A percentile compares a stretch with the other conserved stretches of the same genome.
These are phyloP conservation scores for Agrocybe pediades DNA, from an alignment of 768 basidiomycete genomes.

Conservation along the genomic window DNA sequence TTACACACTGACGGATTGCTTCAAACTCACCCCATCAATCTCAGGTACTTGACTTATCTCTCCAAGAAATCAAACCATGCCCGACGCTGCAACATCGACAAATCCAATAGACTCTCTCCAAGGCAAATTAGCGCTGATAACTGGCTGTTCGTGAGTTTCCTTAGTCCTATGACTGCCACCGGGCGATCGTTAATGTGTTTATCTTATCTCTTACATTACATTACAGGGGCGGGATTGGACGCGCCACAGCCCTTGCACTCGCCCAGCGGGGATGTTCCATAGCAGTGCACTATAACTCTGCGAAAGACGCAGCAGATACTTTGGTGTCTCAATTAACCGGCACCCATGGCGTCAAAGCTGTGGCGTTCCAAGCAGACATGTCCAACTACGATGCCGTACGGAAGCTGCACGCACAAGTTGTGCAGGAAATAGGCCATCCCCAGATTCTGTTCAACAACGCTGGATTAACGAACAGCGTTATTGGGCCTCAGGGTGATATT, in stretches of 20 bases:
- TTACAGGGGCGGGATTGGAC: conserved; percentile 53
- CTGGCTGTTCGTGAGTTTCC: conserved; percentile 26
- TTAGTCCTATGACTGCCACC: no score
- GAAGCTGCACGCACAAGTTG: conserved; percentile 42
- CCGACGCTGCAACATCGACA: no score
- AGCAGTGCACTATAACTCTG: conserved; percentile 52
- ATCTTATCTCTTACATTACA: neutral
- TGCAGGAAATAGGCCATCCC: conserved; percentile 44
- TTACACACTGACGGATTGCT: no score
- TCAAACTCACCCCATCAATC: no score
- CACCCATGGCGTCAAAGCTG: conserved; percentile 35
- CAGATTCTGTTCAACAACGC: conserved; percentile 57
- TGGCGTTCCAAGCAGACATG: conserved; percentile 50
- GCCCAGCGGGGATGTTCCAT: conserved; percentile 47
- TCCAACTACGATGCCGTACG: conserved; percentile 46
- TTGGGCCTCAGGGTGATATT: conserved; percentile 49
- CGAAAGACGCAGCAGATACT: conserved; percentile 35
- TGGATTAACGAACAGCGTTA: conserved; percentile 39
- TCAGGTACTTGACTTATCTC: no score
- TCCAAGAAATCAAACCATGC: no score
- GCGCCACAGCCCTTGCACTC: conserved; percentile 47
- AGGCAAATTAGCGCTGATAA: conserved; percentile 28
- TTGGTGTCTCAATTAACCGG: conserved; percentile 38
- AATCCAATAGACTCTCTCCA: conserved; percentile 12
- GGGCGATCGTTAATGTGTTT: neutral